Conservation (phyloP, 2,329 filamentous ascomycete genomes). For the Endothia cerciana region DNA sequence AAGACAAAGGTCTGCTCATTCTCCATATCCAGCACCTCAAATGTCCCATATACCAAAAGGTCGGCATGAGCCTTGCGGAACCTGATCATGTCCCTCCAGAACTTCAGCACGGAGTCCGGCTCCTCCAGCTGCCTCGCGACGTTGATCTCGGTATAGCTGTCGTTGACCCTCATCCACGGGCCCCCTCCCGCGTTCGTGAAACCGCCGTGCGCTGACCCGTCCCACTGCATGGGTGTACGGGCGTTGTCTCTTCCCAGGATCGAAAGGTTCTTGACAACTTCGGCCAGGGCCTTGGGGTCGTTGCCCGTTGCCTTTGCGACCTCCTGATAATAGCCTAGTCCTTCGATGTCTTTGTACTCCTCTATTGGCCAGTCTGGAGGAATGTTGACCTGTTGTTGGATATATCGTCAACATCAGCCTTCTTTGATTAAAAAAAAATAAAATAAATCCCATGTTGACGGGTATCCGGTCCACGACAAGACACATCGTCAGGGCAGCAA, state of each 20-base stretch:
- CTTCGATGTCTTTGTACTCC: slow-evolving; percentile 54
- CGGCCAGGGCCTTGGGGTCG: slow-evolving; percentile 45
- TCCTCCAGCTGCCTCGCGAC: slow-evolving; percentile 52
- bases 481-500: not conserved
- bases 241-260: slow-evolving; percentile 67
- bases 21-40: slow-evolving; percentile 54
- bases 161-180: slow-evolving; percentile 66
- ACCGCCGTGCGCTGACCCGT: slow-evolving; percentile 57
- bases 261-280: slow-evolving; percentile 57
- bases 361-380: slow-evolving; percentile 52
- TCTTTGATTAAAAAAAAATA: not conserved
- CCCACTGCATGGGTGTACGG: slow-evolving; percentile 72
- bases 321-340: slow-evolving; percentile 50
- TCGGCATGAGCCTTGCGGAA: slow-evolving; percentile 60
- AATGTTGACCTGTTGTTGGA: slow-evolving; percentile 47
- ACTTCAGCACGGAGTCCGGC: slow-evolving; percentile 56
- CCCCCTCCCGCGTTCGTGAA: slow-evolving; percentile 56
- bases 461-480: no score
- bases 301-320: slow-evolving; percentile 32
- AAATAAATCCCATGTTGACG: no score
- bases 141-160: slow-evolving; percentile 59
- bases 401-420: slow-evolving; percentile 18
- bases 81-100: slow-evolving; percentile 61
- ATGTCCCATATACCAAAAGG: slow-evolving; percentile 65
- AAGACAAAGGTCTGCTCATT: slow-evolving; percentile 50